Conservation (phyloP, 176 grass and related monocot species). For the Phoenix dactylifera region DNA sequence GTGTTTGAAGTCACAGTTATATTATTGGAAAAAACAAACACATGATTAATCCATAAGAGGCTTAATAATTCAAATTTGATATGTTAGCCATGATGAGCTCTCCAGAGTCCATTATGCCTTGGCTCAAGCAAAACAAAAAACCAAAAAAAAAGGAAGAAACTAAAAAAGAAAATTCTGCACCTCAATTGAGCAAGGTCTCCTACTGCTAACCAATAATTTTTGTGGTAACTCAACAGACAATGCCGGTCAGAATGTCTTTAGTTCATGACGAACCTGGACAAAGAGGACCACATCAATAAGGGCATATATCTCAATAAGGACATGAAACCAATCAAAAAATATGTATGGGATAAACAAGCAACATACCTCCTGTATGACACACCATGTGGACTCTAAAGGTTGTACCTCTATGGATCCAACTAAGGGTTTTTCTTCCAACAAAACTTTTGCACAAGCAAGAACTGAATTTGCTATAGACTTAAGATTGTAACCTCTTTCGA, state of each 20-base stretch:
- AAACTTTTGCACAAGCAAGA: slow-evolving; percentile 64
- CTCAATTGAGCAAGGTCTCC: slow-evolving; percentile 34
- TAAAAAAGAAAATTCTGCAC: slow-evolving; percentile 18
- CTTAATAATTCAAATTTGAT: slow-evolving; percentile 3
- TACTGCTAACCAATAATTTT: slow-evolving; percentile 24
- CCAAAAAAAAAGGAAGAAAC: slow-evolving; percentile 19
- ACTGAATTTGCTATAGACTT: slow-evolving; percentile 84
- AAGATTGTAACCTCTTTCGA: slow-evolving; percentile 97
- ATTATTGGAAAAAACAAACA: too few species aligned
- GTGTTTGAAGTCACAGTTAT: too few species aligned
- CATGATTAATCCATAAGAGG: too few species aligned
- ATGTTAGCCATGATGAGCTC: too few species aligned
- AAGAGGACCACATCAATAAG: background rate
- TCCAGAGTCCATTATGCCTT: background rate
- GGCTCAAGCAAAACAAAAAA: slow-evolving; percentile 7
- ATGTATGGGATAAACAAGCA: slow-evolving; percentile 22
- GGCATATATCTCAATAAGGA: slow-evolving; percentile 11
- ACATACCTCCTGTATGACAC: slow-evolving; percentile 72
- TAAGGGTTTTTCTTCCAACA: slow-evolving; percentile 63
- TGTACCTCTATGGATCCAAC: slow-evolving; percentile 24
- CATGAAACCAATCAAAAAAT: slow-evolving; percentile 6
- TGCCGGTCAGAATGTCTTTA: slow-evolving; percentile 76
- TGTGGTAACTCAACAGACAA: slow-evolving; percentile 49
- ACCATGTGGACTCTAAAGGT: slow-evolving; percentile 78
- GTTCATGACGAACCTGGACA: slow-evolving; percentile 78